Conservation (phyloP, 202 grass and related monocot species). For the Saccharum hybrid region DNA sequence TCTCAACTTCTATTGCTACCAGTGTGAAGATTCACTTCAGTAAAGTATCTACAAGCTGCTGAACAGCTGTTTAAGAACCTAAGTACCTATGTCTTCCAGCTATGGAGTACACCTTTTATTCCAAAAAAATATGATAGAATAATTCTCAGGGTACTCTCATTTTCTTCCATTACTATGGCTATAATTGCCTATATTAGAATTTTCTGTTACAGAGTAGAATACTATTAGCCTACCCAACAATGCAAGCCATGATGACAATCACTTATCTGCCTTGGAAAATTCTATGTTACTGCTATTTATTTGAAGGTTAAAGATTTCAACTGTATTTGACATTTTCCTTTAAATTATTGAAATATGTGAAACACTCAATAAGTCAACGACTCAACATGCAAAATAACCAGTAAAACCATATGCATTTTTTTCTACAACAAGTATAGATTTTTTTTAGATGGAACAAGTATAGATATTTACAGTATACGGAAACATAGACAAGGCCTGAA, state of each 20-base stretch:
- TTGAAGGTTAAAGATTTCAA: slow-evolving; percentile 32
- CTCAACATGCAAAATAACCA: slow-evolving; percentile 26
- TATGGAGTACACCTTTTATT: slow-evolving; percentile 3
- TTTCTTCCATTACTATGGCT: background rate
- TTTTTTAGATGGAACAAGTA: background rate
- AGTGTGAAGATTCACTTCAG: slow-evolving; percentile 34
- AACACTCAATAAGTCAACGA: slow-evolving; percentile 27
- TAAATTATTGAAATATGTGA: slow-evolving; percentile 28
- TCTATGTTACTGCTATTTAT: slow-evolving; percentile 7
- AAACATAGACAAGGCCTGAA: slow-evolving; percentile 22
- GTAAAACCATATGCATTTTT: slow-evolving; percentile 21
- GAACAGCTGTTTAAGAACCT: slow-evolving; percentile 9
- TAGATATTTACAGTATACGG: slow-evolving; percentile 13
- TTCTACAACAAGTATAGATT: slow-evolving; percentile 20
- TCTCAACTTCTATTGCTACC: slow-evolving; percentile 7
- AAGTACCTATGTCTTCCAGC: background rate
- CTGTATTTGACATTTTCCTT: background rate
- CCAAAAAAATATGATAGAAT: slow-evolving; percentile 15
- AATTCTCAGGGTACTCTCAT: background rate
- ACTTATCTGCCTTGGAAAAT: slow-evolving; percentile 19
- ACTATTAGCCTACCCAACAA: slow-evolving; percentile 34
- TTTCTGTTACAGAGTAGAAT: background rate
- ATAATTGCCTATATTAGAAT: background rate
- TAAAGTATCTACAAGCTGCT: slow-evolving; percentile 15
- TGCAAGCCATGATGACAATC: background rate